Base-by-base conservation (phyloP, 2,329 filamentous ascomycete species). In the Iodosphaeria phyllophila region DNA sequence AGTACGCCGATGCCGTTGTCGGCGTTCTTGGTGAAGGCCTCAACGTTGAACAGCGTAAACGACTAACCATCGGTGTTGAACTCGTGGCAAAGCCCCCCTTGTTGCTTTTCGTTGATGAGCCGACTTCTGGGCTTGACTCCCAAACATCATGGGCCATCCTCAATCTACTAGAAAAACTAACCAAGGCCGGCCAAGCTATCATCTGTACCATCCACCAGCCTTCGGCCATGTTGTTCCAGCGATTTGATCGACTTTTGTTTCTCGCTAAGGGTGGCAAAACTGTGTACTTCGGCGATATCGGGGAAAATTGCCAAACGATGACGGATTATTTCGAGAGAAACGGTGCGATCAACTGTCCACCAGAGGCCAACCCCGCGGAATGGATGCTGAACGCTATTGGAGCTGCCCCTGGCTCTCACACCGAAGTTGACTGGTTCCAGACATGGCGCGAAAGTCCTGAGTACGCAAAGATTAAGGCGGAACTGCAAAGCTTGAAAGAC, bases 201-300 rank as follows among this genome's bases (percentile, higher is more conserved):
- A 70, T 93, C n/a, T 92, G 83, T 54, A 93, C 86, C 0, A 93
- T 93, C 32, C 86, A 95, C 47, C 86, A 95, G 49, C 86, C 86
- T n/a, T 91, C 80, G 9, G 83, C 84, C 17, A 83, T 92, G 64
- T 62, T 93, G 26, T 92, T 93, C 58, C 79, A 92, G 46, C 75
- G 80, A 30, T 93, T 89, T 44, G 79, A 89, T 41, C 67, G 76
- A 30, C 64, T 89, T 6, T 59, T 86, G 16, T 80, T 89, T 54
- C 55, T 89, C 10, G 71, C 73, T 17, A 73, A 66, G 41, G 78
- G 78, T 28, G 79, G 79, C 28, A 65, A 59, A 42, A 82, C 76
- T 2, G 74, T 86, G 22, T 89, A 89, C 54, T 86, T 82, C 40
- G 79, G 77, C 28, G 68, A 79, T 4, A 73, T 86, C 29, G 80